Evolutionary conservation across 2,329 filamentous ascomycete species (phyloP), one percentile per base, ranked within the genome.

Genomic region (Epichloe hybrida): DNA sequence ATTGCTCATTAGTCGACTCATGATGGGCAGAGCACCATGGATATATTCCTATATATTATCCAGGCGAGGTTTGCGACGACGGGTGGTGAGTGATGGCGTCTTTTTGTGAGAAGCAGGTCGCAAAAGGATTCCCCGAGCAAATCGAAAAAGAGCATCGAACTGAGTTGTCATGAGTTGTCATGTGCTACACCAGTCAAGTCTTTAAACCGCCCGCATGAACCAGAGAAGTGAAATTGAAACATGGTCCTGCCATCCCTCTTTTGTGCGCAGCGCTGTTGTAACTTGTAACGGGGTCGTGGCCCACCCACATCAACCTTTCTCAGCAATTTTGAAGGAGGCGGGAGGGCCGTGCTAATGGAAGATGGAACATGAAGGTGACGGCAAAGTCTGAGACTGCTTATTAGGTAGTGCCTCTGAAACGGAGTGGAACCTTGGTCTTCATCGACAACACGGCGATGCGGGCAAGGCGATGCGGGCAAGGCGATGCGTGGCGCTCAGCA

Each of bases 1-100:
- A 13, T 47, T 52, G 23, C 47, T 53, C 4, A 41, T 53, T 4
- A 41, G 23, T 49, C 48, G 54, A 45, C 52, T 51, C 58, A 60
- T 59, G 48, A 21, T 46, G 23, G 47, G n/a, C 21, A n/a, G 40
- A 13, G 27, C 31, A 36, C 36, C 21, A 50, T 21, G 4, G 13
- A 17, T 13, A 31, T 9, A 31, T 31, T 31, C 27, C 27, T 31
- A 31, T 31, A 31, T 31, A 17, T 17, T 31, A 44, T 17, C 21
- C 13, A 20, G 40, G 11, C 31, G 40, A 12, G 8, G 20, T 44
- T 31, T 9, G 12, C 13, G 20, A 11, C 45, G 7, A 37, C 3
- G 5, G 12, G 21, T 27, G 45, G 13, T n/a, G 37, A 27, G 46
- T 11, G 12, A 35, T 15, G 17, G 17, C 35, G 35, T 23, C 12